Conservation (phyloP, 2,329 filamentous ascomycete species). For the Gaeumannomyces tritici region DNA sequence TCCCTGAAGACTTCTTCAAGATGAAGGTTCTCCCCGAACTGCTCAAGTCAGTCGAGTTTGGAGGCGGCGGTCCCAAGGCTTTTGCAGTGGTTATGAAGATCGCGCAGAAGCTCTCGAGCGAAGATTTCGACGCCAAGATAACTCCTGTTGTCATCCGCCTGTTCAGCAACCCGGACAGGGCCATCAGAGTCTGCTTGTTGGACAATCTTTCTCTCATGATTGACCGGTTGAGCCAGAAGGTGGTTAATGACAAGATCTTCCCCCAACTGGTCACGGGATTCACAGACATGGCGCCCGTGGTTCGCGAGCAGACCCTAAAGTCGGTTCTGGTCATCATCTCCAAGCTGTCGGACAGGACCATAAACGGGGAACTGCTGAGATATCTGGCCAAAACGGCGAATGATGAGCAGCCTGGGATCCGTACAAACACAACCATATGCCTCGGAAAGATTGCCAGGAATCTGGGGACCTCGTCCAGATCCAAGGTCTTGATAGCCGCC, state of each 20-base stretch:
- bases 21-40: conserved; percentile 93
- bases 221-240: conserved; percentile 75
- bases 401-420: conserved; percentile 92
- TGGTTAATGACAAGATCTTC: conserved; percentile 94
- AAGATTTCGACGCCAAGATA: conserved; percentile 80
- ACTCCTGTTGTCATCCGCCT: conserved; percentile 79
- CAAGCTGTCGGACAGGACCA: conserved; percentile 84
- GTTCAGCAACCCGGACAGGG: conserved; percentile 85
- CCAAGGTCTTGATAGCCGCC: conserved; percentile 87
- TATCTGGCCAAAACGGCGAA: conserved; percentile 94
- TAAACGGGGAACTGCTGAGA: conserved; percentile 87
- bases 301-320: conserved; percentile 93
- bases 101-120: conserved; percentile 71
- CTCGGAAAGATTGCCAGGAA: conserved; percentile 92
- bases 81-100: conserved; percentile 87
- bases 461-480: conserved; percentile 64
- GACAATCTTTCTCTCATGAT: conserved; percentile 89
- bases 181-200: conserved; percentile 80
- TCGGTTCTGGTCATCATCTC: conserved; percentile 78
- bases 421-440: conserved; percentile 97
- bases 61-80: conserved; percentile 87
- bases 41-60: conserved; percentile 98
- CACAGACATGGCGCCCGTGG: conserved; percentile 80
- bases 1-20: conserved; percentile 96
- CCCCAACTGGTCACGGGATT: conserved; percentile 95